Percentiles rank a stretch among this genome's conserved stretches.
Evolutionary conservation across 106 monocot species (phyloP).

Genomic region (Allium fistulosum): DNA sequence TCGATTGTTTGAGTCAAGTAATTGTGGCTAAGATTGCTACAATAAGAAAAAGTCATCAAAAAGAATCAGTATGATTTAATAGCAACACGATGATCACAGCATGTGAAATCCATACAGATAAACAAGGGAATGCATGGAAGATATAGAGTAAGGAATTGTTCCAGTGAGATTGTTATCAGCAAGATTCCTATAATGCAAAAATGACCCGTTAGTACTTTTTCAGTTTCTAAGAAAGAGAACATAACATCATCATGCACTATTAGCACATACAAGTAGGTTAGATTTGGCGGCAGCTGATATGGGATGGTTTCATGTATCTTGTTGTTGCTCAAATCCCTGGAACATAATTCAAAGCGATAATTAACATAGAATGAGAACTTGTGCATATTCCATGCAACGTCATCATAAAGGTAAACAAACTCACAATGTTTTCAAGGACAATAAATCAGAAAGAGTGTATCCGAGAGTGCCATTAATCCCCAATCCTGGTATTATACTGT

Average conservation of each 20-base stretch:
- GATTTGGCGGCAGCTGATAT: slow-evolving; percentile 84
- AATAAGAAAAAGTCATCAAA: slow-evolving; percentile 5
- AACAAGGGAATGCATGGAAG: slow-evolving; percentile 53
- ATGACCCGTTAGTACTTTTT: not conserved
- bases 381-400: no score
- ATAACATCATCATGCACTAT: no score
- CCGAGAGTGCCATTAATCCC: slow-evolving; percentile 73
- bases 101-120: slow-evolving; percentile 55
- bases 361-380: not conserved
- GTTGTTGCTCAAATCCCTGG: slow-evolving; percentile 85
- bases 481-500: slow-evolving; percentile 65
- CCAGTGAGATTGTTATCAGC: slow-evolving; percentile 66
- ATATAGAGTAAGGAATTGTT: slow-evolving; percentile 75
- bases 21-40: slow-evolving; percentile 81
- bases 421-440: slow-evolving; percentile 72
- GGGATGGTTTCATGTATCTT: slow-evolving; percentile 62
- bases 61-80: not conserved
- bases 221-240: not conserved
- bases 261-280: slow-evolving; percentile 58
- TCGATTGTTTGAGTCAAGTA: slow-evolving; percentile 50
- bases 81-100: not conserved
- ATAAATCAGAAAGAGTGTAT: slow-evolving; percentile 57
- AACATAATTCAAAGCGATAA: slow-evolving; percentile 3
- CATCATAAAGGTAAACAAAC: slow-evolving; percentile 10
- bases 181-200: slow-evolving; percentile 59